These are phyloP conservation scores for Chlorociboria aeruginascens DNA, from an alignment of 495 filamentous ascomycete genomes.

Conservation along the genomic window DNA sequence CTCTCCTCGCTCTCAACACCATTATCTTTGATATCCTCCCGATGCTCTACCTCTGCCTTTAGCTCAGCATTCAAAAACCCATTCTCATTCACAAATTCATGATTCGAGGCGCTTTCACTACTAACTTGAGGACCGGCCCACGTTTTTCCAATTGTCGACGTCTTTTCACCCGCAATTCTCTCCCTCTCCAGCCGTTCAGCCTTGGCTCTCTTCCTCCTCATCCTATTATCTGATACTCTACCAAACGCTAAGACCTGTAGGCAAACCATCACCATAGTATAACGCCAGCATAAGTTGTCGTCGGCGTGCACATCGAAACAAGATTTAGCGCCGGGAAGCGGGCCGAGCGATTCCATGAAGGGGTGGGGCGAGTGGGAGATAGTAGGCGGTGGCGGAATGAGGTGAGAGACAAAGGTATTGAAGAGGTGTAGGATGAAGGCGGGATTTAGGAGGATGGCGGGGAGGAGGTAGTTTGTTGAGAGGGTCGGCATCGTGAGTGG, in stretches of 20 bases:
- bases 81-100: background rate
- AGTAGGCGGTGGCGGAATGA: conserved; percentile 19
- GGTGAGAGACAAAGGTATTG: conserved; percentile 26
- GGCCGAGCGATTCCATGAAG: conserved; percentile 21
- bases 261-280: conserved; percentile 21
- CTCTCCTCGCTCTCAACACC: conserved; percentile 10
- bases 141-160: background rate
- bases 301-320: conserved; percentile 26
- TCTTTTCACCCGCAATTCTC: conserved; percentile 7
- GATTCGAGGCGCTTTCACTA: background rate
- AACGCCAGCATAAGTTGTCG: conserved; percentile 26
- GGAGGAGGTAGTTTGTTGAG: conserved; percentile 25
- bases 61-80: background rate
- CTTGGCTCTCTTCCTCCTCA: conserved; percentile 5
- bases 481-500: conserved; percentile 11
- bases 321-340: conserved; percentile 16
- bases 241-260: conserved; percentile 17
- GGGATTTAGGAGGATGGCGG: conserved; percentile 31
- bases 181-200: conserved; percentile 12
- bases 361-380: conserved; percentile 19
- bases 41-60: background rate
- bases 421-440: conserved; percentile 28
- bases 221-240: conserved; percentile 14
- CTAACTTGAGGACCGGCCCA: conserved; percentile 1
- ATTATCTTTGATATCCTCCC: background rate